phyloP scores from a whole-genome alignment of 2,329 filamentous ascomycete genomes.

The Beauveria australis region DNA sequence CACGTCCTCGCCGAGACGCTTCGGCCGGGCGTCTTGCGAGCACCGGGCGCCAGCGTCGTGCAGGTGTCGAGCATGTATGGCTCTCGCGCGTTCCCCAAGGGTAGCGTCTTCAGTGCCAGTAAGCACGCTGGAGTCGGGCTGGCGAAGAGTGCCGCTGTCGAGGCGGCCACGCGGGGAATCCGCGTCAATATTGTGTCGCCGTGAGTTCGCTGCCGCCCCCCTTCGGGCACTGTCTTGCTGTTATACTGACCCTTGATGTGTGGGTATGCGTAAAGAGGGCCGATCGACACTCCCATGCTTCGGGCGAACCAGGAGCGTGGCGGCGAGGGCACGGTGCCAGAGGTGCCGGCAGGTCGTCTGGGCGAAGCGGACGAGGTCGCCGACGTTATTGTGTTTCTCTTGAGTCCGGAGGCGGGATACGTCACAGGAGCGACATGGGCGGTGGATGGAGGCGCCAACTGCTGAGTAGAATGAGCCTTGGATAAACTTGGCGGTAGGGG shows the following conservation, averaged over 20 bases:
- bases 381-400: not conserved
- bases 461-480: not conserved
- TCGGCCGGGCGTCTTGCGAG: not conserved
- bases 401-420: not conserved
- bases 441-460: not conserved
- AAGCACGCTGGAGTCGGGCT: not conserved
- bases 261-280: not conserved
- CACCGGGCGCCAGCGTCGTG: not conserved
- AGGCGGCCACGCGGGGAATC: not conserved
- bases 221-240: not conserved
- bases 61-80: not conserved
- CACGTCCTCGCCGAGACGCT: not conserved
- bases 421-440: not conserved
- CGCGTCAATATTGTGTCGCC: not conserved
- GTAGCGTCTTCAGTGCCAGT: not conserved
- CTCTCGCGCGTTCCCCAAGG: not conserved
- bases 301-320: not conserved
- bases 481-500: too few species aligned
- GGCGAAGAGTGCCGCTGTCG: not conserved
- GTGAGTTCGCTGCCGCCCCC: not conserved
- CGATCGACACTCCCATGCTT: not conserved
- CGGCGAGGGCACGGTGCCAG: not conserved
- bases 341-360: not conserved
- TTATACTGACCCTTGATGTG: not conserved
- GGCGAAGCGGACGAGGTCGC: not conserved